Evolutionary conservation across 176 grass and related monocot species (phyloP), one percentile per base, ranked within the genome.

Genomic region (Juncus inflexus): DNA sequence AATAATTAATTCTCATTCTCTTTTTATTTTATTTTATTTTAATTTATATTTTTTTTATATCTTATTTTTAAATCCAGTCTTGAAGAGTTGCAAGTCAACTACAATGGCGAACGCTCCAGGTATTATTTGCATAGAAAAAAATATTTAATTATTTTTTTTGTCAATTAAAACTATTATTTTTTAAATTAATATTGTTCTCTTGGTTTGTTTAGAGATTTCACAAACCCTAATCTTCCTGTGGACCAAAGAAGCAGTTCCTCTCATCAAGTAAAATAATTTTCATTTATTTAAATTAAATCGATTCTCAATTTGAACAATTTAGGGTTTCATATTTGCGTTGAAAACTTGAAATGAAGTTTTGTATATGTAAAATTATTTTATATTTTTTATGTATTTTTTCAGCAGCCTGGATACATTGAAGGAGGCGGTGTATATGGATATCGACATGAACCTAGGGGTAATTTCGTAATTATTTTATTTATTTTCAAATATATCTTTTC

Each of bases 31-130:
- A 19, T 42, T 55, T 11, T 52, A 3, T 60, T 64, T 89, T 41
- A 74, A 12, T 73, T 55, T 37, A 14, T 79, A 37, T 7, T 49
- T 76, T 61, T 84, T 69, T 58, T 14, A 61, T 66, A 61, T 66
- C 55, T 66, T 12, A 36, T 36, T 75, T 28, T 35, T 47, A 85
- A 75, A 53, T 74, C 53, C 89, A 99, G 94, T 76, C 94, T 99
- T 38, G 83, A 69, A 10, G 94, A 99, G 72, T 78, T 99, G 83
- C 94, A 99, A 90, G 94, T 99, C 57, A 83, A 99, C 77, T 99
- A 90, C 85, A 99, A 99, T 79, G 91, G 88, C 50, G 94, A 99
- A 39, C 72, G 94, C 6, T 92, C 94, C 74, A 92, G 94, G 94
- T 97, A 89, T 79, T 63, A 9, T 53, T 28, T 28, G 19, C 1